phyloP scores from a whole-genome alignment of 2,329 filamentous ascomycete genomes.

The Fusarium fujikuroi region DNA sequence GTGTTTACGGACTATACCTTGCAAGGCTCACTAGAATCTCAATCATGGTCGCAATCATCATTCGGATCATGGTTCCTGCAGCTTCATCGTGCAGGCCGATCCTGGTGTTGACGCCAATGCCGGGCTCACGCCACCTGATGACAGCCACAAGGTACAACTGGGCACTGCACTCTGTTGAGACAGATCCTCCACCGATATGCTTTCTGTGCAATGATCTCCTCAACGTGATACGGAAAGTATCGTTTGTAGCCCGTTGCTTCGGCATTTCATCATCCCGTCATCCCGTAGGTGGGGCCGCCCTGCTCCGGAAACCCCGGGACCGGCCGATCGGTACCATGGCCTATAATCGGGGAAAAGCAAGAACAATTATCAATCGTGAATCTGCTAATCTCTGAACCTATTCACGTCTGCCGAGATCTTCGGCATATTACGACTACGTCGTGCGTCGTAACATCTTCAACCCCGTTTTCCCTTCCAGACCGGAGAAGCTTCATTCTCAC shows the following conservation, averaged over 20 bases:
- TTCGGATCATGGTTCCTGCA: background rate
- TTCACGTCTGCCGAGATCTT: background rate
- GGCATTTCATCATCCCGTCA: background rate
- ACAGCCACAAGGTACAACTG: background rate
- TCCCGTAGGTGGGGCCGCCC: slow-evolving; percentile 12
- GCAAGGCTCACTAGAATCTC: background rate
- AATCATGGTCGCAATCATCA: background rate
- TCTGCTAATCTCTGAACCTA: background rate
- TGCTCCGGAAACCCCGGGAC: slow-evolving; percentile 6
- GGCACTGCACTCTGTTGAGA: background rate
- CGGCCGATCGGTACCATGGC: background rate
- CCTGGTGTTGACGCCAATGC: background rate
- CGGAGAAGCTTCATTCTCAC: slow-evolving; percentile 24
- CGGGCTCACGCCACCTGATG: background rate
- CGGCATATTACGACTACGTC: background rate
- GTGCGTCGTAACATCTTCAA: background rate
- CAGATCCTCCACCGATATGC: background rate
- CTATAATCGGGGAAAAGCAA: background rate
- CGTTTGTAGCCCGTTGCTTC: background rate
- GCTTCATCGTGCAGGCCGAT: slow-evolving; percentile 13
- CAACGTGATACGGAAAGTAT: background rate
- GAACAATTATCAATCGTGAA: background rate
- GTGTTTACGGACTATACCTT: background rate
- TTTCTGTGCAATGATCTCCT: background rate
- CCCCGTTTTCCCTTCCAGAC: background rate